Evolutionary conservation across 768 basidiomycete genomes (phyloP).

Genomic region (Mycena sanguinolenta): DNA sequence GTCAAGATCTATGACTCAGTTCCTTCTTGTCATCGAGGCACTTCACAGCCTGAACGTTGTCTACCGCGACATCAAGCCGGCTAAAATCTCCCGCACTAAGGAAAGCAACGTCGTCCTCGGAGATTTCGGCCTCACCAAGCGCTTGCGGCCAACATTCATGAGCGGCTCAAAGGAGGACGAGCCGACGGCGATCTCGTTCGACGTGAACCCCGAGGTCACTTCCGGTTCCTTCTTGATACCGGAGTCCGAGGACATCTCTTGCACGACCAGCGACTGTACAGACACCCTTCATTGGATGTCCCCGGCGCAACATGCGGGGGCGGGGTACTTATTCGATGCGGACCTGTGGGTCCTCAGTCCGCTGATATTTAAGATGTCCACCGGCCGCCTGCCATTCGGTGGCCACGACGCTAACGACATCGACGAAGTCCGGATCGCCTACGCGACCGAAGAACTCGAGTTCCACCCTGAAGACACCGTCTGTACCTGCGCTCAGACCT

Average conservation of each 20-base stretch:
- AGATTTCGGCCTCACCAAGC: no score
- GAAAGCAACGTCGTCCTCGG: no score
- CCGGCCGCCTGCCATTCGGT: constrained; percentile 9
- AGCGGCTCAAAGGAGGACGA: not conserved
- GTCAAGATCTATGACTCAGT: no score
- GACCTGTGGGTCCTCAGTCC: constrained; percentile 12
- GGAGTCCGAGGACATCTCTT: not conserved
- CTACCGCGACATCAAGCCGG: no score
- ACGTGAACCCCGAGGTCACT: not conserved
- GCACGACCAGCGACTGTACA: not conserved
- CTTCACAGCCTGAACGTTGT: no score
- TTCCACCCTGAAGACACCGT: not conserved
- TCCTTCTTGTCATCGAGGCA: no score
- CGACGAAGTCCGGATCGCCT: not conserved
- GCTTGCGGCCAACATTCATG: no score
- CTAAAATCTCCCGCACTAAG: no score
- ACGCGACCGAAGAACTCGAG: not conserved
- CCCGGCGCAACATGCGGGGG: constrained; percentile 17
- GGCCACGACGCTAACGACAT: not conserved
- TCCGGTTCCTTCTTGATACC: constrained; percentile 7
- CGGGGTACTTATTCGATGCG: constrained; percentile 1
- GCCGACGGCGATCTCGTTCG: not conserved
- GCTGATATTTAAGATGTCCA: constrained; percentile 4
- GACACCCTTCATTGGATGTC: constrained; percentile 19
- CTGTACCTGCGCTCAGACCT: not conserved